These are phyloP conservation scores for Rhodotorula sp. DNA, from an alignment of 1,284 basidiomycete genomes.

Conservation along the genomic window DNA sequence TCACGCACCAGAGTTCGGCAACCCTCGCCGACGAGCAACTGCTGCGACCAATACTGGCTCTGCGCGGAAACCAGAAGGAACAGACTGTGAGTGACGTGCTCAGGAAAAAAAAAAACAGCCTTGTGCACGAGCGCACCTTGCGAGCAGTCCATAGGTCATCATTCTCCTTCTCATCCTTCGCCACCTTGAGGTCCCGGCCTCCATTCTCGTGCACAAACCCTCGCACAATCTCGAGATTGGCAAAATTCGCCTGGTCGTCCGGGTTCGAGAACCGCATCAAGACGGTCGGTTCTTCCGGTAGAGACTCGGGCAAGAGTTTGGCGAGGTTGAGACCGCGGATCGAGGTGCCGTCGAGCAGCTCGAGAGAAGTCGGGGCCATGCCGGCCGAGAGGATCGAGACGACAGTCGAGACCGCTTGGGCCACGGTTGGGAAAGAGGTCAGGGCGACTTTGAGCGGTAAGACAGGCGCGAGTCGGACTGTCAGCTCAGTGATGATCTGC, in stretches of 20 bases:
- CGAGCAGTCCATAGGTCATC: constrained; percentile 76
- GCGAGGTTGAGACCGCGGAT: constrained; percentile 61
- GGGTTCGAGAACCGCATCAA: constrained; percentile 30
- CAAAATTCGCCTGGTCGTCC: background rate
- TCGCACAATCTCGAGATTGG: constrained; percentile 42
- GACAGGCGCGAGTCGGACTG: constrained; percentile 73
- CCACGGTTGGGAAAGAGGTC: constrained; percentile 54
- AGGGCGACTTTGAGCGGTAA: constrained; percentile 65
- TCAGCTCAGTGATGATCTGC: constrained; percentile 54
- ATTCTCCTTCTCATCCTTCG: constrained; percentile 66
- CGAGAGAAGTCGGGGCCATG: constrained; percentile 59
- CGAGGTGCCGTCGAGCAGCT: constrained; percentile 62
- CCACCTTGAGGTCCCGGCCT: constrained; percentile 66
- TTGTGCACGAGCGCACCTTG: constrained; percentile 53
- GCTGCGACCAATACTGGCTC: constrained; percentile 39
- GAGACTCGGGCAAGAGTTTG: constrained; percentile 60
- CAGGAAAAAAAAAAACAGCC: background rate
- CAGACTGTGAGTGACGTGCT: background rate
- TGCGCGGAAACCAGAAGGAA: background rate
- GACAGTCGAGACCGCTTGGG: constrained; percentile 65
- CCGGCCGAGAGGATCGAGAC: constrained; percentile 59
- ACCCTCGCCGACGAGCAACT: constrained; percentile 30
- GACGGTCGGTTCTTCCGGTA: constrained; percentile 63
- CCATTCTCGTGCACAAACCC: constrained; percentile 64
- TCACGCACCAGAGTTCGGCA: constrained; percentile 26